Conservation (phyloP, 2,329 filamentous ascomycete species). For the Apiospora koreana region DNA sequence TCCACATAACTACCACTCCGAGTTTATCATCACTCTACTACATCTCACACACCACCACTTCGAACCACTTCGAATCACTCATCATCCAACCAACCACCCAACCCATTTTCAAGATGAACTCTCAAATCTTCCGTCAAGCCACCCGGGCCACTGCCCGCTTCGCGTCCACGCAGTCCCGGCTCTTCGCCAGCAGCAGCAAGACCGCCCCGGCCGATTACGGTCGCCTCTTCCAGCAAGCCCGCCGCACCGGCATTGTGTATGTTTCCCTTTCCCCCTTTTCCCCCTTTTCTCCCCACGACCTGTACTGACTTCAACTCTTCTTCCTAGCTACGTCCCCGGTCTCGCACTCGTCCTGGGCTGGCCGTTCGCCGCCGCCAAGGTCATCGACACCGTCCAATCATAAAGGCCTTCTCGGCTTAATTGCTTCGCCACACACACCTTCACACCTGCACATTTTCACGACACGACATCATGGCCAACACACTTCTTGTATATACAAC, state of each 20-base stretch:
- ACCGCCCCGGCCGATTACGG: constrained; percentile 8
- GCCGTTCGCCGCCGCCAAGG: constrained; percentile 6
- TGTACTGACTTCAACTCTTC: neutral
- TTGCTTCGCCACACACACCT: too few species aligned
- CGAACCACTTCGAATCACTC: too few species aligned
- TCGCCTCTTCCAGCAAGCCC: neutral
- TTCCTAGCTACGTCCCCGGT: neutral
- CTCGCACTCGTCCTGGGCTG: neutral
- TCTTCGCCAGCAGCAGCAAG: constrained; percentile 6
- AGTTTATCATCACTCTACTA: neutral
- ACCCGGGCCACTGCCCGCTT: neutral
- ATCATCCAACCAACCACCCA: neutral
- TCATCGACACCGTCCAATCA: neutral
- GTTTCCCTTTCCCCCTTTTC: too few species aligned
- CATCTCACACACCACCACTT: neutral
- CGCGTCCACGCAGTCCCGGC: neutral
- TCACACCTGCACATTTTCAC: neutral
- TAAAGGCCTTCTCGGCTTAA: neutral
- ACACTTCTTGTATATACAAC: constrained; percentile 1
- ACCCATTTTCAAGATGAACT: neutral
- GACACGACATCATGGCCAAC: neutral
- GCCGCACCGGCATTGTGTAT: constrained; percentile 9
- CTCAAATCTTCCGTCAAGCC: constrained; percentile 2
- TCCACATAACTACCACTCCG: neutral
- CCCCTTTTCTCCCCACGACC: neutral